Base-by-base conservation (phyloP, 805 yeast genomes). In the Pichia scutulata region DNA sequence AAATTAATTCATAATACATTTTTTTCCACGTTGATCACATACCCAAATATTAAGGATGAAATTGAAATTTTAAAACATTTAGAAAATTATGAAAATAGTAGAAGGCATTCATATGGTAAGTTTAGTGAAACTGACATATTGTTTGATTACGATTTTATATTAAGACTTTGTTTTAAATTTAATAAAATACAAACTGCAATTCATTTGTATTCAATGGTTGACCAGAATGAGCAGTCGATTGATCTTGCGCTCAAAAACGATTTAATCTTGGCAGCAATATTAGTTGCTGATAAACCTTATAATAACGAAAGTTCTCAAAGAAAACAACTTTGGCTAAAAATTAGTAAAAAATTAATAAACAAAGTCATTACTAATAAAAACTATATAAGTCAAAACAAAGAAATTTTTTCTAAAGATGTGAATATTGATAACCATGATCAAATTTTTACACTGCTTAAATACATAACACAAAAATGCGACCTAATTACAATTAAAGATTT, bases 171-270 rank as follows among this genome's bases (percentile, higher is more conserved):
- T 57, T 72, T 86, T 46, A 76, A 75, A 50, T 75, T 77, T 60
- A 64, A 76, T 12, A 80, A 78, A 52, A 70, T 74, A 46, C 78
- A 78, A 52, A 76, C 90, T 1, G 89, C 96, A 0, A 80, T 89
- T 10, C 75, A 77, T 51, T 75, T 93, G n/a, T 81, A 85, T 57
- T 78, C 93, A 1, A 71, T 78, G 46, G 67, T 88, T 65, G 78
- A 75, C 4, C 72, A 86, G 43, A 86, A 75, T 60, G 95, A 89
- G 53, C 89, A 86, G 48, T 97, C 98, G 0, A 80, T 90, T 36
- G 73, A 74, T 45, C 64, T 93, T 49, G 92, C 97, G 0, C 69
- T 93, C 43, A 74, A 77, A 4, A 68, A 79, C 53, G 77, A 78
- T 33, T 68, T 84, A 57, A 66, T 80, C 7, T 83, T 81, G 23